Percentiles rank a stretch among this genome's conserved stretches.
phyloP scores from a whole-genome alignment of 345 rosid species.

The Hevea brasiliensis region DNA sequence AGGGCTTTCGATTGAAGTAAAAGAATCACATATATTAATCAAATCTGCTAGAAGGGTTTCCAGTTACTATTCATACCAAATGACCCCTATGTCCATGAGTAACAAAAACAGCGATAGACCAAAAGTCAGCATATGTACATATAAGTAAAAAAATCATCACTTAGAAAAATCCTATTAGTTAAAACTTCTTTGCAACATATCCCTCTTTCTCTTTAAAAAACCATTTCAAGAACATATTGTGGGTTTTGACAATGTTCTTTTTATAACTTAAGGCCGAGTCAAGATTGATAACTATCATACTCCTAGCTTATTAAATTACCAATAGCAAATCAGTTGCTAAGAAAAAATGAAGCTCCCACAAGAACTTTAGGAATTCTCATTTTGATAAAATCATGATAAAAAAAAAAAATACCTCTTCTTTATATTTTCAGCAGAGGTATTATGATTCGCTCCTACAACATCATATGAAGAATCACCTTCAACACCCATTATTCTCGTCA shows the following conservation, averaged over 20 bases:
- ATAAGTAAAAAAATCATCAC: neutral
- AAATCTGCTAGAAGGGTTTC: neutral
- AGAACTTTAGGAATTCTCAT: neutral
- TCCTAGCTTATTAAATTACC: neutral
- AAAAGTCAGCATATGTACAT: neutral
- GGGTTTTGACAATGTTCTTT: neutral
- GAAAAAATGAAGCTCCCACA: neutral
- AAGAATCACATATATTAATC: neutral
- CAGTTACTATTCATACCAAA: slow-evolving; percentile 2
- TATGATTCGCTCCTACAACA: slow-evolving; percentile 70
- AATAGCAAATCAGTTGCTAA: slow-evolving; percentile 7
- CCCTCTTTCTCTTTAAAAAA: neutral
- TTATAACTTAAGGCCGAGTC: neutral
- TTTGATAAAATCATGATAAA: slow-evolving; percentile 1
- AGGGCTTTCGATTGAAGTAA: neutral
- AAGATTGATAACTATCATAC: neutral
- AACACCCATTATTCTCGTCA: slow-evolving; percentile 79
- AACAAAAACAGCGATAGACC: neutral
- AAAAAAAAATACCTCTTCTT: slow-evolving; percentile 71
- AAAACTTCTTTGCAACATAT: neutral
- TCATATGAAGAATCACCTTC: slow-evolving; percentile 73
- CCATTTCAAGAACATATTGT: neutral
- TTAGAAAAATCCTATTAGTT: neutral
- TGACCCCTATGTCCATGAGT: neutral
- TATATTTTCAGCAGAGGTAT: slow-evolving; percentile 65